Evolutionary conservation across 768 basidiomycete species (phyloP).

Genomic region (Lanmaoa pseudosensibilis): DNA sequence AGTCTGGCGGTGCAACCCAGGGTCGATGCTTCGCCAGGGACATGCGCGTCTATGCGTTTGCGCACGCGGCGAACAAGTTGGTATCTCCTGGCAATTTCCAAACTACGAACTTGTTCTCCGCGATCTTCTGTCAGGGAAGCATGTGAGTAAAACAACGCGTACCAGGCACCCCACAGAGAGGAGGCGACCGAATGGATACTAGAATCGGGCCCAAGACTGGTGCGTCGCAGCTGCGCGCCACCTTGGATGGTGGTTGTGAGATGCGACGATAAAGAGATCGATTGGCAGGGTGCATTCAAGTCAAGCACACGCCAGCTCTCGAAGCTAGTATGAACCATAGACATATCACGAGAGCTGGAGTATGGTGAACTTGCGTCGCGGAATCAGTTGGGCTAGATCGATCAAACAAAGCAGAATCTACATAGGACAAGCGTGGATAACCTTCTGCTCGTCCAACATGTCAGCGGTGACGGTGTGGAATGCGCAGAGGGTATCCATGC

Average conservation of each 20-base stretch:
- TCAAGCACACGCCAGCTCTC: background rate
- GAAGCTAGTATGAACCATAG: background rate
- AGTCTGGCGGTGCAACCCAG: background rate
- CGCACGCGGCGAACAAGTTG: background rate
- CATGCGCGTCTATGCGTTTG: background rate
- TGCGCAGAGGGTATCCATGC: background rate
- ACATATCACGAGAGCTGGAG: background rate
- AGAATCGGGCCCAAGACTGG: too few relatives aligned
- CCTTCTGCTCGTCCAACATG: background rate
- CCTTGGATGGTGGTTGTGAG: background rate
- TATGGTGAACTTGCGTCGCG: background rate
- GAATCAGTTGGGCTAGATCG: background rate
- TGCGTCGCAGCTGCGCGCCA: background rate
- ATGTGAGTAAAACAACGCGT: background rate
- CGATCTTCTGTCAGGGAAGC: too few relatives aligned
- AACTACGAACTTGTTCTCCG: too few relatives aligned
- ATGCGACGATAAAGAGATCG: background rate
- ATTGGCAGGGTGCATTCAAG: background rate
- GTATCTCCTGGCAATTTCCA: background rate
- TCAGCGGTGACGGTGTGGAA: background rate
- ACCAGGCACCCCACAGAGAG: background rate
- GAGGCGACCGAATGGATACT: background rate
- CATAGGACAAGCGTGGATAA: background rate
- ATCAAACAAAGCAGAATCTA: too few relatives aligned
- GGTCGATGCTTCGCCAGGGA: background rate